Evolutionary conservation across 2,329 filamentous ascomycete species (phyloP).

Genomic region (Leptosphaerulina australis): DNA sequence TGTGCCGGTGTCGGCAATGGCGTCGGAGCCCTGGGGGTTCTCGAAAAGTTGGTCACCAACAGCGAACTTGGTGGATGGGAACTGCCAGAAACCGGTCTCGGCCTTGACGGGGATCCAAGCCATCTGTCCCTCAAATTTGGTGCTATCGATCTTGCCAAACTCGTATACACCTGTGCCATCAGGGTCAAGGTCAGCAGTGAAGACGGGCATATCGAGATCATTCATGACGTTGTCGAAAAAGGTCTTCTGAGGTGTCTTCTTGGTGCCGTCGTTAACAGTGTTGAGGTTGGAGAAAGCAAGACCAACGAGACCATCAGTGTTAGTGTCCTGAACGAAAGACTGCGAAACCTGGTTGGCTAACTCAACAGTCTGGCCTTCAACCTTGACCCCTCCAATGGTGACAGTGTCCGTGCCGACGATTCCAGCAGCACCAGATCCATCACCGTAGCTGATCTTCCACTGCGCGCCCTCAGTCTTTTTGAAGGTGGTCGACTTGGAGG

Average conservation of each 20-base stretch:
- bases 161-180: slow-evolving; percentile 69
- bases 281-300: slow-evolving; percentile 71
- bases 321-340: slow-evolving; percentile 64
- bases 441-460: slow-evolving; percentile 73
- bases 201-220: slow-evolving; percentile 68
- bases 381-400: slow-evolving; percentile 68
- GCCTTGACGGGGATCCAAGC: slow-evolving; percentile 67
- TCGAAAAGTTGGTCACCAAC: slow-evolving; percentile 62
- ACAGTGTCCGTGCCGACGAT: slow-evolving; percentile 72
- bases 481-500: slow-evolving; percentile 59
- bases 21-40: slow-evolving; percentile 56
- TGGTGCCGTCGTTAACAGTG: slow-evolving; percentile 57
- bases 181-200: slow-evolving; percentile 71
- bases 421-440: slow-evolving; percentile 67
- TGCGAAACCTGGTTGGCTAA: slow-evolving; percentile 65
- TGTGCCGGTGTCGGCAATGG: slow-evolving; percentile 63
- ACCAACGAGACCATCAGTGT: slow-evolving; percentile 71
- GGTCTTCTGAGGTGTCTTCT: slow-evolving; percentile 68
- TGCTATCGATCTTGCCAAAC: slow-evolving; percentile 71
- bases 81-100: slow-evolving; percentile 71
- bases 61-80: slow-evolving; percentile 62
- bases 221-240: slow-evolving; percentile 74
- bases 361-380: slow-evolving; percentile 69
- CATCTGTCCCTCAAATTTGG: slow-evolving; percentile 68
- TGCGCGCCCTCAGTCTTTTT: slow-evolving; percentile 56